phyloP scores from a whole-genome alignment of 306 rosid genomes.

The Corylus americana region DNA sequence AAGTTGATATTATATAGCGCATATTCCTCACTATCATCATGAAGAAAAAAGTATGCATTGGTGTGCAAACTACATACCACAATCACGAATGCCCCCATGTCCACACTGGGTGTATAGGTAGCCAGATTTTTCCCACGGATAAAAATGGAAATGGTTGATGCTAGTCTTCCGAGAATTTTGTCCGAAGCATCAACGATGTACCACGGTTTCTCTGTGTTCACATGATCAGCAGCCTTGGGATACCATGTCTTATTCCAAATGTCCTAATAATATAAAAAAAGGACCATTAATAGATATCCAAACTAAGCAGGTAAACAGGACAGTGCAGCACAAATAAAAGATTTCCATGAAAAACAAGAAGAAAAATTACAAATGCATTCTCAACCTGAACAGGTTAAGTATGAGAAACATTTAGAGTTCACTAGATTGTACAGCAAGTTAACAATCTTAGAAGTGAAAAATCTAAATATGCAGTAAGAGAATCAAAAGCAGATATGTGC shows the following conservation, averaged over 20 bases:
- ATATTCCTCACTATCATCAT: neutral
- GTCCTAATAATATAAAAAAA: conserved; percentile 48
- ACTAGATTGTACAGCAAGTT: neutral
- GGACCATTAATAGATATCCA: neutral
- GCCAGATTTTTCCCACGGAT: conserved; percentile 81
- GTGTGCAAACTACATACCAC: conserved; percentile 64
- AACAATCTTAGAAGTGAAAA: neutral
- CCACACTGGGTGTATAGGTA: conserved; percentile 93
- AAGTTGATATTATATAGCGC: neutral
- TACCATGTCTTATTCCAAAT: conserved; percentile 95
- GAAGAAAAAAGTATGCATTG: conserved; percentile 8
- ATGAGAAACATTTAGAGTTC: neutral
- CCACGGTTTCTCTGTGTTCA: conserved; percentile 86
- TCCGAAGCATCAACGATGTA: conserved; percentile 91
- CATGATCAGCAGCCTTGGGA: conserved; percentile 95
- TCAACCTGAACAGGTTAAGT: neutral
- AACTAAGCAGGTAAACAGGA: conserved; percentile 6
- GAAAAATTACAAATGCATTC: neutral
- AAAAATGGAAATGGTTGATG: conserved; percentile 82
- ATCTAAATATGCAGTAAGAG: neutral
- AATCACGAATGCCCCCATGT: conserved; percentile 96
- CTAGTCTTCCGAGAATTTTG: conserved; percentile 85
- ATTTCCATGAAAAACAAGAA: neutral
- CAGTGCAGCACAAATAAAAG: neutral
- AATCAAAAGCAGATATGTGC: neutral